Evolutionary conservation across 129 eudicot species (phyloP).

Genomic region (Gnaphalium uliginosum): DNA sequence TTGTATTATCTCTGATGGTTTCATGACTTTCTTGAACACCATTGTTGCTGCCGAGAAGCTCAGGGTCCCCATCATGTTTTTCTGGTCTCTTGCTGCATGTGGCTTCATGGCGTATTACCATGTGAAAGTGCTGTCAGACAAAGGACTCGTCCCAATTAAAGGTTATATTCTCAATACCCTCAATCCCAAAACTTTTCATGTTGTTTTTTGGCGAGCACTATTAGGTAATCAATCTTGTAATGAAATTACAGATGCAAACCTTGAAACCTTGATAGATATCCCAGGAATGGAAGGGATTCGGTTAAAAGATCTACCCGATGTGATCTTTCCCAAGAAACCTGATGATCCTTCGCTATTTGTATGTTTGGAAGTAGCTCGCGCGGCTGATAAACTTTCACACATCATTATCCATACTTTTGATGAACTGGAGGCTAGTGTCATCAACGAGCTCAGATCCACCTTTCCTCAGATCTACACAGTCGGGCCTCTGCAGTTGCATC

Average conservation of each 20-base stretch:
- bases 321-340: background rate
- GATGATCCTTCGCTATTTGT: background rate
- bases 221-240: background rate
- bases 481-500: constrained; percentile 6
- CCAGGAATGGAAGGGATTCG: constrained; percentile 15
- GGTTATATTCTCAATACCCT: background rate
- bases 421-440: constrained; percentile 1
- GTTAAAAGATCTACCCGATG: background rate
- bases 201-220: background rate
- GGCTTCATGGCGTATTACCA: constrained; percentile 14
- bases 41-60: background rate
- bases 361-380: background rate
- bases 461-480: background rate
- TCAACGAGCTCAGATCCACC: background rate
- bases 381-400: constrained; percentile 11
- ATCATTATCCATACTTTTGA: background rate
- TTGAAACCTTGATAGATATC: background rate
- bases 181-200: background rate
- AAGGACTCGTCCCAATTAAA: background rate
- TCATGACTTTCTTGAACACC: background rate
- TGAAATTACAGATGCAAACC: background rate
- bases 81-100: background rate
- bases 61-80: background rate
- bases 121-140: constrained; percentile 4
- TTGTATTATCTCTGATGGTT: constrained; percentile 9